Evolutionary conservation across 2,329 filamentous ascomycete genomes (phyloP), one percentile per base, ranked within the genome.

Genomic region (Zasmidium angulare): DNA sequence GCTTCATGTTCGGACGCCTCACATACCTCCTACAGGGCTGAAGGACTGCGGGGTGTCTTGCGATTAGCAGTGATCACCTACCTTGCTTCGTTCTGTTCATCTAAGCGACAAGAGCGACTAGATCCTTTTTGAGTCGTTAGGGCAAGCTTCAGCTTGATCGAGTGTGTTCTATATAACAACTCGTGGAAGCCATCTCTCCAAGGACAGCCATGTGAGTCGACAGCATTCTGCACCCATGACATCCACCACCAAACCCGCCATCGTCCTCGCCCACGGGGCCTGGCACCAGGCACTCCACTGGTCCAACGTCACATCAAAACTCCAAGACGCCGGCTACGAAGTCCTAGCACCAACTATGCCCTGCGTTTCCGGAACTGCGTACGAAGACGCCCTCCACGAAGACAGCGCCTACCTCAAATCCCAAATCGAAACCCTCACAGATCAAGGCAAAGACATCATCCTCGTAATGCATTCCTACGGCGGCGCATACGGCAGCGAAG

Each of bases 391-490:
- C 22, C 22, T 59, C 20, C 22, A 48, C 19, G 51, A 56, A 20
- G 61, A 61, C 23, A 50, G 57, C 26, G 61, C 24, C 4, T 36
- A 17, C 2, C 40, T 58, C 23, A 53, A 51, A 17, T 31, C 59
- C 36, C 26, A 48, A 48, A 63, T 71, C 46, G 46, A 62, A 48
- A 46, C 56, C 3, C 56, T 69, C 31, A 54, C 63, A 10, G 52
- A 66, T 17, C 58, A 63, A 12, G 61, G 64, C 14, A 63, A 68
- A 49, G 66, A 69, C 36, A 66, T 70, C 9, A 56, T 71, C 6
- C 47, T 72, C 4, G 60, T 68, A 11, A 69, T 72, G 68, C 71
- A 73, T 56, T 68, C 63, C 14, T 72, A 73, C 59, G 72, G 69
- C 40, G 72, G 70, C n/a, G 46, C 68, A 9, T 63, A 62, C n/a